Evolutionary conservation across 2,329 filamentous ascomycete genomes (phyloP), one percentile per base, ranked within the genome.

Genomic region (Dactylellina haptotyla): DNA sequence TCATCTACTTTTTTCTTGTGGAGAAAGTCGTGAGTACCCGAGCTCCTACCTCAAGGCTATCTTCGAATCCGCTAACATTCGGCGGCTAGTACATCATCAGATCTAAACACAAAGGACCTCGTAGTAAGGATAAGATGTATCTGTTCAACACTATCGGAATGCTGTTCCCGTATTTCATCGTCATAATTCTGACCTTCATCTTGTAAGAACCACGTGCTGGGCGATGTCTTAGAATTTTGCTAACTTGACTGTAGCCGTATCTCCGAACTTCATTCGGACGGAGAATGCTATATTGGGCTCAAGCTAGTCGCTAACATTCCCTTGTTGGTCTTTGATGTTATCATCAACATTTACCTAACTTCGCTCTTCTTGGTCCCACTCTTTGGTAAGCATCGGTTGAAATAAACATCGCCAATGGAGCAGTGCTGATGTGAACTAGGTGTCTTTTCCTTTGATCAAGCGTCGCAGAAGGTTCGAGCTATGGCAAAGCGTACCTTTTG

Each of bases 291-390:
- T 64, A 88, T 89, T 62, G 88, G 88, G 16, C 87, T 89, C 84
- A 80, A 85, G 76, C 84, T 82, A 56, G 79, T 83, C 3, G 84
- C 85, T 3, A 86, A 89, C 82, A 84, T 89, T 26, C 86, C 87
- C 0, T 82, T 90, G 9, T 87, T 90, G 46, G 81, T 81, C 0
- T 88, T 88, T 75, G 87, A 89, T 75, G 80, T 87, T 10, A 75
- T 87, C 1, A 84, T 88, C 62, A 89, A 89, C 76, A 84, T 88
- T 18, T 89, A 89, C 75, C 81, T 89, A 0, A 89, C 87, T 1
- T 81, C 84, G 2, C 81, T 89, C n/a, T 89, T 90, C 78, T 80
- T 90, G 1, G 81, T 86, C n/a, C 87, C 87, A 1, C 78, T 89
- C 0, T 84, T 83, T 69, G 82, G 86, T 87, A 80, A 77, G 83